Evolutionary conservation across 176 grass and related monocot species (phyloP), one percentile per base, ranked within the genome.

Genomic region (Carex pumila): DNA sequence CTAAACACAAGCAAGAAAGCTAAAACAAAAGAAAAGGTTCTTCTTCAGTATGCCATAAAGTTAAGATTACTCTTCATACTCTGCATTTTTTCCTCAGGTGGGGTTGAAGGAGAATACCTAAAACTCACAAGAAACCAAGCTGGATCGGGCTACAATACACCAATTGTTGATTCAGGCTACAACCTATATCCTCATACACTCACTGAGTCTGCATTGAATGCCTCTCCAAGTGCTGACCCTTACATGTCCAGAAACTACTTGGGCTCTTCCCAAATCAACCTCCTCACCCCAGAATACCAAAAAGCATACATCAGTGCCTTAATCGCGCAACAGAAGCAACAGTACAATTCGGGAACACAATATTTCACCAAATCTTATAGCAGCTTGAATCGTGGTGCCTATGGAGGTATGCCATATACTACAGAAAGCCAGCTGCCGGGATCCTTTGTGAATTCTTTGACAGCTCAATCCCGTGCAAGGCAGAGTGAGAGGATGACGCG

Each of bases 301-400:
- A 93, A 93, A 25, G 89, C 91, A 53, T 95, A 95, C 83, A 81
- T 95, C 71, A 91, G 58, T 56, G 87, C 91, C 8, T 82, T 98
- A 82, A 61, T 92, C 53, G 86, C 96, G 43, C 93, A 99, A 80
- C 92, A 93, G 63, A 99, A 99, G 81, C 86, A 93, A 71, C 93
- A 90, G 31, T 97, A 95, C 61, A 69, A 21, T 64, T 69, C 81
- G 36, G 88, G 83, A 6, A 89, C 94, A 69, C 84, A 86, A 61
- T 91, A 86, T 84, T 39, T 89, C 32, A 85, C 83, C 47, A 95
- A 95, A 78, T 91, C 91, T 83, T 81, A 81, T 86, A 81, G 61
- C 81, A 87, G 88, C 82, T 81, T 90, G 81, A 93, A 87, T 87
- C 89, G 86, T n/a, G 88, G 69, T 85, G 79, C 90, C 34, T 93